A percentile compares a stretch with the other conserved stretches of the same genome.
These are phyloP conservation scores for Eutypa lata DNA, from an alignment of 2,329 filamentous ascomycete species.

Conservation along the genomic window DNA sequence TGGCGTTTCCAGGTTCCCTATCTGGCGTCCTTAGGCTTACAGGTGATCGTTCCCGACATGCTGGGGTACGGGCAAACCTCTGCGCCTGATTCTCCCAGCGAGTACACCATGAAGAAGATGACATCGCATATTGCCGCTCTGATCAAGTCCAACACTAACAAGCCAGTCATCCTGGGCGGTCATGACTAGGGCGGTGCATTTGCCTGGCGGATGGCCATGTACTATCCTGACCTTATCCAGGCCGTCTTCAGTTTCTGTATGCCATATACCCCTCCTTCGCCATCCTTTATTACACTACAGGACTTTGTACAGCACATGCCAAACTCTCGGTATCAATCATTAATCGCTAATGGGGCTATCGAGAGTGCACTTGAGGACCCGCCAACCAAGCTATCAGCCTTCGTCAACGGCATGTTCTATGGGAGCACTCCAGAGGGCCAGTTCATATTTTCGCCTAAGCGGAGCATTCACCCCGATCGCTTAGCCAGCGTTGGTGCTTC, in stretches of 20 bases:
- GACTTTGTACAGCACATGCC: conserved; percentile 49
- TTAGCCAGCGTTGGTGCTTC: conserved; percentile 48
- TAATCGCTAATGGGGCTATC: conserved; percentile 57
- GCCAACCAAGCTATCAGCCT: conserved; percentile 49
- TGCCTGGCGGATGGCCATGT: conserved; percentile 61
- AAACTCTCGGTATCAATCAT: conserved; percentile 66
- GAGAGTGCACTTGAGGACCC: conserved; percentile 42
- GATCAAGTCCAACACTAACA: conserved; percentile 48
- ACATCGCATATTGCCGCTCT: conserved; percentile 61
- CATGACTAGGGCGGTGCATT: conserved; percentile 71
- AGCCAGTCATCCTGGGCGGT: conserved; percentile 62
- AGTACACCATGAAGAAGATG: conserved; percentile 56
- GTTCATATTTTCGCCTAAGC: conserved; percentile 48
- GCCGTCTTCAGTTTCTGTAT: conserved; percentile 66
- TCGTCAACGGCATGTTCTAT: conserved; percentile 59
- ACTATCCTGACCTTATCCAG: conserved; percentile 57
- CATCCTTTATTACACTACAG: conserved; percentile 45
- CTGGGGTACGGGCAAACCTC: no score
- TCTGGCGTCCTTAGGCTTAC: conserved; percentile 56
- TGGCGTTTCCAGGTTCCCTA: conserved; percentile 70
- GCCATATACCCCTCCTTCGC: conserved; percentile 50
- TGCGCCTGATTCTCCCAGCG: conserved; percentile 14
- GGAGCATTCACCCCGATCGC: conserved; percentile 32
- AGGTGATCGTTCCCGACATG: conserved; percentile 67
- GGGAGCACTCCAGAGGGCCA: conserved; percentile 48